phyloP scores from a whole-genome alignment of 352 stramenopile species.

The Phytophthora meadii region DNA sequence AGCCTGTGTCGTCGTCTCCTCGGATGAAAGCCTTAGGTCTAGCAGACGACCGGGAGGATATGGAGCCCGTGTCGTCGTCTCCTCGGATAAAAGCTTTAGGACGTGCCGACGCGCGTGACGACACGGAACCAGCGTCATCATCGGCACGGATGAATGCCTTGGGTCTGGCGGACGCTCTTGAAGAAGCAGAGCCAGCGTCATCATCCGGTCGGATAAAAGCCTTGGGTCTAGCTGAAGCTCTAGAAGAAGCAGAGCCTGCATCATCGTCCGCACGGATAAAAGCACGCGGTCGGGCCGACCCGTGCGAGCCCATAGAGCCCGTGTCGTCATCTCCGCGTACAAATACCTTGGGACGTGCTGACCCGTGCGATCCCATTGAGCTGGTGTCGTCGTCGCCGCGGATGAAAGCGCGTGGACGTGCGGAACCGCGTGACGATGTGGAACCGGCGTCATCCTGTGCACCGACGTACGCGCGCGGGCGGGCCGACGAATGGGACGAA shows the following conservation, averaged over 20 bases:
- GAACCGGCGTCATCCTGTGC: slow-evolving; percentile 41
- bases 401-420: slow-evolving; percentile 37
- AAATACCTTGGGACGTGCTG: slow-evolving; percentile 26
- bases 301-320: slow-evolving; percentile 36
- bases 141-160: slow-evolving; percentile 40
- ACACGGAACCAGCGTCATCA: slow-evolving; percentile 37
- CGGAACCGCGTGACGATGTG: slow-evolving; percentile 27
- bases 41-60: slow-evolving; percentile 29
- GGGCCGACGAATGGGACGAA: slow-evolving; percentile 25
- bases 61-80: slow-evolving; percentile 42
- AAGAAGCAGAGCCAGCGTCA: slow-evolving; percentile 29
- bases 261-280: slow-evolving; percentile 31
- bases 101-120: slow-evolving; percentile 29
- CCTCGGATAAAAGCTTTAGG: slow-evolving; percentile 38
- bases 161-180: slow-evolving; percentile 30
- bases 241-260: slow-evolving; percentile 25
- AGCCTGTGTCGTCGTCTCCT: slow-evolving; percentile 37
- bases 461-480: slow-evolving; percentile 35
- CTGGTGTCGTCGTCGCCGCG: slow-evolving; percentile 40
- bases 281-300: slow-evolving; percentile 26
- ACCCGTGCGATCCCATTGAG: slow-evolving; percentile 38
- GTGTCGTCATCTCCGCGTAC: slow-evolving; percentile 37
- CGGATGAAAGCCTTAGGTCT: slow-evolving; percentile 40
- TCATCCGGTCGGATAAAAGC: slow-evolving; percentile 37
- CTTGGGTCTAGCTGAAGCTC: slow-evolving; percentile 26